Evolutionary conservation across 352 stramenopile species (phyloP), one percentile per base, ranked within the genome.

Genomic region (Pythium guiyangense): DNA sequence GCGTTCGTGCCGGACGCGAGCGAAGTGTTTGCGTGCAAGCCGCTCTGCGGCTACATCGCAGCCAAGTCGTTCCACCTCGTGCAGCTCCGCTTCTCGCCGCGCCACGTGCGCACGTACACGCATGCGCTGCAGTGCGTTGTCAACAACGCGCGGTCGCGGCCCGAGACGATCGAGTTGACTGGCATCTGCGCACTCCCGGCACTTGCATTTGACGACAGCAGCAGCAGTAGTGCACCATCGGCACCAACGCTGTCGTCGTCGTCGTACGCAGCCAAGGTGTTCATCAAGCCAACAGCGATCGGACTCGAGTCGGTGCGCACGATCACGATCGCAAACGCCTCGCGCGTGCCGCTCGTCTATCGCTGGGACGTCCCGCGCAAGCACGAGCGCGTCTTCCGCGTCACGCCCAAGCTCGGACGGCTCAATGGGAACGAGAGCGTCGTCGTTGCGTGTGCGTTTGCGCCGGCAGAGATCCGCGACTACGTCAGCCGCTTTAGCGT

Each of bases 271-370:
- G 63, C 60, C 1, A 74, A 74, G 43, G 49, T 96, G 1, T 95
- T 84, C 53, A 69, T 97, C 49, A 94, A 94, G 53, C 88, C 90
- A 0, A 97, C 89, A 0, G 78, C 79, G 6, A 54, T 97, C 6
- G 87, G 88, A 15, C 66, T 97, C 17, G 47, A 71, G 22, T 92
- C 85, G 3, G 47, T 67, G 8, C 70, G 76, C 1, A 60, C 67
- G 0, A 65, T 96, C 18, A 57, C 73, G 18, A 61, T 97, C 25
- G 48, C 79, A 3, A 97, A 97, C 58, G 67, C 59, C 11, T 96
- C 88, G 31, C 79, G 90, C 4, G 76, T 97, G 42, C 90, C 90
- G 17, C 76, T 96, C 11, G 81, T 96, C 37, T 96, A 84, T 63
- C 71, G 74, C n/a, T 93, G 79, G 71, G 71, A 88, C 6, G 47